A percentile compares a stretch with the other conserved stretches of the same genome.
Evolutionary conservation across 768 basidiomycete species (phyloP).

Genomic region (Podaxis carcinomalis): DNA sequence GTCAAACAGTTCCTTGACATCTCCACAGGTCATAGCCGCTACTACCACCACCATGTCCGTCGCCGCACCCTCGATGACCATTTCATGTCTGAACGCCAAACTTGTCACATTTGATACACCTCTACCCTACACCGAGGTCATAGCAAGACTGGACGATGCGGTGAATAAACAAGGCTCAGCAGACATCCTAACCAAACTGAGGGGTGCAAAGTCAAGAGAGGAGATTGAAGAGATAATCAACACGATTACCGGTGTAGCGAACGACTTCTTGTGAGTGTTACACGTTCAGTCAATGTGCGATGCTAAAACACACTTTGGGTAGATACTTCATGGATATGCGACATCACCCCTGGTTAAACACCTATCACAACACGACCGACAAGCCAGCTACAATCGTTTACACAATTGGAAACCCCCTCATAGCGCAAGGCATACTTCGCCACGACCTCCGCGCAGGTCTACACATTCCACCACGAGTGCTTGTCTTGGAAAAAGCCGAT

Average conservation of each 20-base stretch:
- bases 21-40: background rate
- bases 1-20: background rate
- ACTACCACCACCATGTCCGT: slow-evolving; percentile 12
- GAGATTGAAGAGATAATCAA: slow-evolving; percentile 33
- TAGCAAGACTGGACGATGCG: slow-evolving; percentile 37
- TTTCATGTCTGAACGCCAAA: slow-evolving; percentile 33
- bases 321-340: slow-evolving; percentile 40
- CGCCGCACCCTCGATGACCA: slow-evolving; percentile 17
- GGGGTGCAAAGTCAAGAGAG: slow-evolving; percentile 25
- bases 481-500: slow-evolving; percentile 37
- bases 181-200: slow-evolving; percentile 20
- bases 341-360: slow-evolving; percentile 33
- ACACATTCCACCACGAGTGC: slow-evolving; percentile 42
- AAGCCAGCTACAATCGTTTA: slow-evolving; percentile 35
- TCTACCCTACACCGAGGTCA: slow-evolving; percentile 35
- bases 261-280: slow-evolving; percentile 41
- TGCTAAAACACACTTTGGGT: background rate
- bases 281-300: background rate
- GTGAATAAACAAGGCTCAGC: slow-evolving; percentile 34
- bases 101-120: slow-evolving; percentile 39
- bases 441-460: slow-evolving; percentile 35
- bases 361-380: slow-evolving; percentile 20
- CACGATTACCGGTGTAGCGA: slow-evolving; percentile 22
- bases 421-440: slow-evolving; percentile 40
- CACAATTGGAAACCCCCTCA: slow-evolving; percentile 47